Conservation (phyloP, 768 basidiomycete genomes). For the Suillus spraguei region DNA sequence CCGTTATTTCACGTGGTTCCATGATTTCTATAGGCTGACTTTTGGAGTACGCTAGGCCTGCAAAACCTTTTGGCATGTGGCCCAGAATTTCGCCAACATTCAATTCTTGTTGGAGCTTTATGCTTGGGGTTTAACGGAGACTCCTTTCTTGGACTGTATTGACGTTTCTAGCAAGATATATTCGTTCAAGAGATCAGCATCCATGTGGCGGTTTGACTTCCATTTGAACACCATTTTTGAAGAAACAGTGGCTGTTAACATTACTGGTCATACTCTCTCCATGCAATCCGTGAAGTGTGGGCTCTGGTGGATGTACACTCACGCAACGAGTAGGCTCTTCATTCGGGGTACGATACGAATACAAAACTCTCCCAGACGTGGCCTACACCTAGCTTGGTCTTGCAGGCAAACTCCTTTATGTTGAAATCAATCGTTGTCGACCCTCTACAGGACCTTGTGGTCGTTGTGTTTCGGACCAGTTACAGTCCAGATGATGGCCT, state of each 20-base stretch:
- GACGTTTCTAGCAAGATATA: neutral
- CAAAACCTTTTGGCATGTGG: neutral
- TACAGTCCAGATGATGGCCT: fast-evolving
- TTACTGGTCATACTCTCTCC: fast-evolving
- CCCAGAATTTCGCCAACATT: neutral
- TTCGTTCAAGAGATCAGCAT: neutral
- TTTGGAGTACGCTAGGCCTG: too few relatives aligned
- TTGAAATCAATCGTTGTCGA: neutral
- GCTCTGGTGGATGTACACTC: neutral
- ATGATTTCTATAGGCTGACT: too few relatives aligned
- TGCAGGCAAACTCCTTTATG: too few relatives aligned
- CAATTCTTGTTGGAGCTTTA: neutral
- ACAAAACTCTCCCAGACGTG: neutral
- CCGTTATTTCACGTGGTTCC: too few relatives aligned
- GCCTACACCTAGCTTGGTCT: too few relatives aligned
- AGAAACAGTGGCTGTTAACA: neutral
- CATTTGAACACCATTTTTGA: neutral
- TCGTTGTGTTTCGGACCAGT: fast-evolving
- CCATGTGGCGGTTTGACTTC: neutral
- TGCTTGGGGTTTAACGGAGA: neutral
- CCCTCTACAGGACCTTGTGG: neutral
- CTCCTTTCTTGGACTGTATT: neutral
- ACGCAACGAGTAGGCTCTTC: neutral
- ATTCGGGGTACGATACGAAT: neutral
- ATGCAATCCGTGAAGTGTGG: constrained; percentile 5